Evolutionary conservation across 2,329 filamentous ascomycete species (phyloP).

Genomic region (Grosmannia huntii): DNA sequence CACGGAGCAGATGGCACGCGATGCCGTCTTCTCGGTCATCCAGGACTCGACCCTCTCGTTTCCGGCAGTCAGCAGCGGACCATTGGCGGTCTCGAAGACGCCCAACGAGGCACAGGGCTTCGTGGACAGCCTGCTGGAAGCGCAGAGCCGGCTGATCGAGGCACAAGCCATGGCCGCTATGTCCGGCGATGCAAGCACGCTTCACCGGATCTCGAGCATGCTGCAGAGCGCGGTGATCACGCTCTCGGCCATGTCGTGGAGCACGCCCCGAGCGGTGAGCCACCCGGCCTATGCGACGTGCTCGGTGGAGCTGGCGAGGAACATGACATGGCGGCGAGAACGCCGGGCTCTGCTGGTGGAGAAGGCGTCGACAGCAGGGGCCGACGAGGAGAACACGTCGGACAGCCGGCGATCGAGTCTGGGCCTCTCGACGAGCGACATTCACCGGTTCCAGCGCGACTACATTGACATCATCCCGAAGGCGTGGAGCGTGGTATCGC

Average conservation of each 20-base stretch:
- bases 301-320: slow-evolving; percentile 57
- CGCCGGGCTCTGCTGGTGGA: slow-evolving; percentile 36
- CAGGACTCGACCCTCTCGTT: slow-evolving; percentile 89
- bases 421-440: slow-evolving; percentile 29
- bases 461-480: slow-evolving; percentile 77
- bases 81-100: slow-evolving; percentile 7
- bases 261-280: slow-evolving; percentile 30
- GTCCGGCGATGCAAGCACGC: slow-evolving; percentile 41
- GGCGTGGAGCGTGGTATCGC: slow-evolving; percentile 73
- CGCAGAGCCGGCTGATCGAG: slow-evolving; percentile 52
- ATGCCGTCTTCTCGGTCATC: slow-evolving; percentile 78
- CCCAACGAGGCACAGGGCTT: slow-evolving; percentile 29
- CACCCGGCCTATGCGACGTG: slow-evolving; percentile 47
- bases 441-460: slow-evolving; percentile 57
- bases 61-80: slow-evolving; percentile 45
- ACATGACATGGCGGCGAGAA: slow-evolving; percentile 55
- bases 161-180: slow-evolving; percentile 46
- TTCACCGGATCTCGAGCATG: slow-evolving; percentile 50
- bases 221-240: slow-evolving; percentile 54
- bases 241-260: slow-evolving; percentile 45
- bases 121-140: slow-evolving; percentile 46
- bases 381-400: not conserved
- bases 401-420: not conserved
- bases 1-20: slow-evolving; percentile 58
- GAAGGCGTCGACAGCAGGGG: slow-evolving; percentile 28